A percentile compares a stretch with the other conserved stretches of the same genome.
phyloP scores from a whole-genome alignment of 2,329 filamentous ascomycete genomes.

The Aspergillus sp. region DNA sequence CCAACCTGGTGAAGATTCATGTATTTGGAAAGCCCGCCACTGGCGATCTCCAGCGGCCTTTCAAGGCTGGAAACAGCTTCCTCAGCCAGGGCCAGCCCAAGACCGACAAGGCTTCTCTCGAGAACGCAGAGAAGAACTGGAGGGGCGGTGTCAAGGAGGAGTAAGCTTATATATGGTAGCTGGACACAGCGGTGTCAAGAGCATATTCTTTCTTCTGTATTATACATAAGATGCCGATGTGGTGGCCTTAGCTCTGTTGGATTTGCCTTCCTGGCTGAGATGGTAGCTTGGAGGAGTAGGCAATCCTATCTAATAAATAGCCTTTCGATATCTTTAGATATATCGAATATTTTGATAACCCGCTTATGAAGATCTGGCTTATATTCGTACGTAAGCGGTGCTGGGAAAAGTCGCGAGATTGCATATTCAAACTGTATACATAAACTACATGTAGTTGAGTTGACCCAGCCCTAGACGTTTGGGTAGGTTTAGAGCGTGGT shows the following conservation, averaged over 20 bases:
- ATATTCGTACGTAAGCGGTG: too few relatives aligned
- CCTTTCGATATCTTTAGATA: neutral
- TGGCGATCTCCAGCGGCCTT: conserved; percentile 92
- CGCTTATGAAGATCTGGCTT: neutral
- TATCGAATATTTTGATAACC: neutral
- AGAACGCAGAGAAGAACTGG: conserved; percentile 51
- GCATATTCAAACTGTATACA: neutral
- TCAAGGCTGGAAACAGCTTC: conserved; percentile 82
- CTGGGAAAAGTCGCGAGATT: neutral
- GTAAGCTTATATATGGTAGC: conserved; percentile 26
- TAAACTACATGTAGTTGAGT: too few relatives aligned
- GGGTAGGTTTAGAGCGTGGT: neutral
- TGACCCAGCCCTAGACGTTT: neutral
- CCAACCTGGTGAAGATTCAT: conserved; percentile 95
- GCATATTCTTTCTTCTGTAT: conserved; percentile 14
- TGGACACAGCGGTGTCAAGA: neutral
- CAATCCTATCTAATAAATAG: neutral
- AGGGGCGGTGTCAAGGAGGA: conserved; percentile 53
- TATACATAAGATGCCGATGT: conserved; percentile 17
- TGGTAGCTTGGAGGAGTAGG: neutral
- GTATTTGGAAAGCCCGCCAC: conserved; percentile 80
- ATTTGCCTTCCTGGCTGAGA: conserved; percentile 2
- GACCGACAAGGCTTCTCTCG: conserved; percentile 81
- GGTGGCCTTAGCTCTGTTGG: conserved; percentile 1
- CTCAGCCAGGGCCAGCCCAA: conserved; percentile 73